phyloP scores from a whole-genome alignment of 192 early-diverging fungal species.

The Backusella luteola region DNA sequence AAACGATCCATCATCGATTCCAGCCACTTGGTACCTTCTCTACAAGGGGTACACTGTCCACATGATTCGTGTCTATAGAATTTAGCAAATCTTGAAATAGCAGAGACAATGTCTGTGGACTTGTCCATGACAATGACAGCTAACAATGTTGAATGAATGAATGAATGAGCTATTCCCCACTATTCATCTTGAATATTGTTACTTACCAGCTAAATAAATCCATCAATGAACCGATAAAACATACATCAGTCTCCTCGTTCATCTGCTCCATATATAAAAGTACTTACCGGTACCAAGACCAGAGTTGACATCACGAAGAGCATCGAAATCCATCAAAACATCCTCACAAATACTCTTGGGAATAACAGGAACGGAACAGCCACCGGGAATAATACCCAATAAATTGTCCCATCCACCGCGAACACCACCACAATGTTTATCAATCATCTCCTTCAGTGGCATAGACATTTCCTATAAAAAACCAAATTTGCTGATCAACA shows the following conservation, averaged over 20 bases:
- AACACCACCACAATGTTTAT: constrained; percentile 95
- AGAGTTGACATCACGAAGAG: constrained; percentile 88
- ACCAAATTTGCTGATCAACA: not conserved
- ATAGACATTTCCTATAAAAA: constrained; percentile 83
- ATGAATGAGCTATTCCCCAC: not conserved
- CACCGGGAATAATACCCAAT: constrained; percentile 95
- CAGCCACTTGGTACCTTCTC: constrained; percentile 95
- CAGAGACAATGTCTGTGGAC: constrained; percentile 90
- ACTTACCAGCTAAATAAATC: not conserved
- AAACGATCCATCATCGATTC: constrained; percentile 96
- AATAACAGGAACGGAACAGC: constrained; percentile 89
- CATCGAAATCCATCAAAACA: constrained; percentile 99
- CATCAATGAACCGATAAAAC: not conserved
- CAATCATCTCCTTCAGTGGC: constrained; percentile 89
- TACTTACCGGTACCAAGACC: constrained; percentile 82
- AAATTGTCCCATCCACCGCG: constrained; percentile 99
- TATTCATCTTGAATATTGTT: not conserved
- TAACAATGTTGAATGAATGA: not conserved
- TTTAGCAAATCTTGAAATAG: constrained; percentile 87
- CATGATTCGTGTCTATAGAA: constrained; percentile 99
- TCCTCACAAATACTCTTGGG: constrained; percentile 86
- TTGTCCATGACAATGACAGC: constrained; percentile 99
- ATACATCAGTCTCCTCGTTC: constrained; percentile 12
- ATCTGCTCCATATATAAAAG: no score
- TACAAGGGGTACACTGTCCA: constrained; percentile 98